Evolutionary conservation across 1,284 basidiomycete genomes (phyloP).

Genomic region (Cutaneotrichosporon curvatum): DNA sequence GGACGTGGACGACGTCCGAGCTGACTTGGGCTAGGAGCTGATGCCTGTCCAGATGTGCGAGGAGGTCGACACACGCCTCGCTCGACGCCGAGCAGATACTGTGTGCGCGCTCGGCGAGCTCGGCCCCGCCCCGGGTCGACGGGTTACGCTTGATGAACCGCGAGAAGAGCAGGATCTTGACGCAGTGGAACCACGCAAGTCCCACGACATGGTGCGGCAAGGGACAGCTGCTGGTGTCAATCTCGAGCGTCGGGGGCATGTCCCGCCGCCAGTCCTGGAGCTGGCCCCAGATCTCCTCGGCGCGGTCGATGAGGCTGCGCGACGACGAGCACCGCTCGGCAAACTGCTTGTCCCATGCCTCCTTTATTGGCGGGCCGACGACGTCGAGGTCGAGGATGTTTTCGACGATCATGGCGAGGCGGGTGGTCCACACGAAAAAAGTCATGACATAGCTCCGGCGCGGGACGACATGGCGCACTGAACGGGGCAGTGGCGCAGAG

Average conservation of each 20-base stretch:
- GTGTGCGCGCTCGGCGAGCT: conserved; percentile 17
- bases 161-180: conserved; percentile 34
- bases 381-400: conserved; percentile 36
- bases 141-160: conserved; percentile 28
- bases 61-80: conserved; percentile 30
- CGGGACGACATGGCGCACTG: conserved; percentile 22
- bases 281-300: conserved; percentile 20
- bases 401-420: conserved; percentile 39
- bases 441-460: conserved; percentile 31
- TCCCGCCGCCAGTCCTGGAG: conserved; percentile 27
- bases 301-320: not conserved
- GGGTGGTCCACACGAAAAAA: conserved; percentile 37
- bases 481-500: conserved; percentile 17
- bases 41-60: conserved; percentile 31
- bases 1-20: conserved; percentile 38
- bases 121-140: conserved; percentile 4
- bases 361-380: conserved; percentile 17
- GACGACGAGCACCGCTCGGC: not conserved
- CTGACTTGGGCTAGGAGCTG: conserved; percentile 32
- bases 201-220: conserved; percentile 36
- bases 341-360: conserved; percentile 14
- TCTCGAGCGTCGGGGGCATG: conserved; percentile 25
- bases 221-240: conserved; percentile 24
- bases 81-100: conserved; percentile 33
- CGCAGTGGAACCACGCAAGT: conserved; percentile 38